Base-by-base conservation (phyloP, 345 rosid genomes). In the Limnanthes douglasii region DNA sequence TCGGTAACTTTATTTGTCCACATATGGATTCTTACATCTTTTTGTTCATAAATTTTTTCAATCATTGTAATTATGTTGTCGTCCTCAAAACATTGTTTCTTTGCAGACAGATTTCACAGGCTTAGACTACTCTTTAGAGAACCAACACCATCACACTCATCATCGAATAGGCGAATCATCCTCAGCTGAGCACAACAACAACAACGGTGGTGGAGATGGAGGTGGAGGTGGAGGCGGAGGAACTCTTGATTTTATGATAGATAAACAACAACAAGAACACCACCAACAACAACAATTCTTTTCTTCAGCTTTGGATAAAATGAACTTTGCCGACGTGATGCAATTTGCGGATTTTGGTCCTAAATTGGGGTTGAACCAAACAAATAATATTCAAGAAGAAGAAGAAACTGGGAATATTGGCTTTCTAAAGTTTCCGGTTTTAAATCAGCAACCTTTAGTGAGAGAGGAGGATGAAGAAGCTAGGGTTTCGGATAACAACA, bases 291-390 rank as follows among this genome's bases (percentile, higher is more conserved):
- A 51, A 0, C 75, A 68, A n/a, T 61, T 61, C 11, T 54, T 58
- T 36, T 44, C 77, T 12, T 40, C 62, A 0, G 67, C 81, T 26
- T 59, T 77, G 3, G 96, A 86, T 24, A 78, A 68, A 43, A 40
- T 75, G 43, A 75, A 78, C 61, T 83, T 83, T 6, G 78, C 83
- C 2, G 95, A 83, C 40, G 86, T 78, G 49, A 82, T 83, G 97
- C 95, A 78, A 21, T 78, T 88, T 21, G 76, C 90, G 0, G 95
- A 86, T 46, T 88, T 75, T 0, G 83, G 97, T 27, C 80, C 95
- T 0, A 82, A 78, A 60, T 28, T 75, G 28, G 68, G 69, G 10
- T 54, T 78, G 28, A 86, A 72, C 45, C 90, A 75, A 19, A 59
- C 73, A 32, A 65, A 51, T 46, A 65, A 51, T 46, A 60, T 60